phyloP scores from a whole-genome alignment of 1,284 basidiomycete species.

The Ustilago cynodontis region DNA sequence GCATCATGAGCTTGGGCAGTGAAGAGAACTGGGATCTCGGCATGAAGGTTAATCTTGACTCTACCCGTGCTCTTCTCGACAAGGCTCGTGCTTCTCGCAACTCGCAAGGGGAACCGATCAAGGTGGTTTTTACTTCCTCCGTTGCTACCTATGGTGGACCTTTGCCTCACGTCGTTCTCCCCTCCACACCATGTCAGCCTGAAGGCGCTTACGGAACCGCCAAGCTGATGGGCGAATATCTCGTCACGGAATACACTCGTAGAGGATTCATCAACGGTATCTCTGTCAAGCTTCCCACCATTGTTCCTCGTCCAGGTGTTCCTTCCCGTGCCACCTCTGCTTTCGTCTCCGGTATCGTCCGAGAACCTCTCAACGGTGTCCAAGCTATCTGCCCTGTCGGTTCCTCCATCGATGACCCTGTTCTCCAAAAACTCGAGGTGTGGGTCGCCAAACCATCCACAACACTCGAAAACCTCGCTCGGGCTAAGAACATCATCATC shows the following conservation, averaged over 20 bases:
- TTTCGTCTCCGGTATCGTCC: conserved; percentile 41
- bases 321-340: conserved; percentile 40
- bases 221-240: conserved; percentile 40
- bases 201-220: conserved; percentile 39
- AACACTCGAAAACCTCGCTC: conserved; percentile 29
- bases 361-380: conserved; percentile 32
- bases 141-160: conserved; percentile 36
- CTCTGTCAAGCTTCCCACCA: conserved; percentile 45
- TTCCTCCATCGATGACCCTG: conserved; percentile 18
- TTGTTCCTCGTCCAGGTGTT: conserved; percentile 34
- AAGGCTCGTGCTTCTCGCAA: conserved; percentile 22
- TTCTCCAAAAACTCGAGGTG: conserved; percentile 22
- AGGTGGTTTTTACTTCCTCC: conserved; percentile 39
- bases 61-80: conserved; percentile 26
- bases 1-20: conserved; percentile 40
- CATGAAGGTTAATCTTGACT: conserved; percentile 36
- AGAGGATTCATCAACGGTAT: conserved; percentile 36
- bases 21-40: conserved; percentile 40
- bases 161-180: conserved; percentile 30
- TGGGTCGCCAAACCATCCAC: conserved; percentile 40
- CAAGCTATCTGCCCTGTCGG: conserved; percentile 38
- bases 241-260: conserved; percentile 40
- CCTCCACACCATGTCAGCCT: conserved; percentile 29
- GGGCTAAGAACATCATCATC: conserved; percentile 20
- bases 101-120: conserved; percentile 18